Evolutionary conservation across 1,284 basidiomycete species (phyloP).

Genomic region (Trichosporon sp.): DNA sequence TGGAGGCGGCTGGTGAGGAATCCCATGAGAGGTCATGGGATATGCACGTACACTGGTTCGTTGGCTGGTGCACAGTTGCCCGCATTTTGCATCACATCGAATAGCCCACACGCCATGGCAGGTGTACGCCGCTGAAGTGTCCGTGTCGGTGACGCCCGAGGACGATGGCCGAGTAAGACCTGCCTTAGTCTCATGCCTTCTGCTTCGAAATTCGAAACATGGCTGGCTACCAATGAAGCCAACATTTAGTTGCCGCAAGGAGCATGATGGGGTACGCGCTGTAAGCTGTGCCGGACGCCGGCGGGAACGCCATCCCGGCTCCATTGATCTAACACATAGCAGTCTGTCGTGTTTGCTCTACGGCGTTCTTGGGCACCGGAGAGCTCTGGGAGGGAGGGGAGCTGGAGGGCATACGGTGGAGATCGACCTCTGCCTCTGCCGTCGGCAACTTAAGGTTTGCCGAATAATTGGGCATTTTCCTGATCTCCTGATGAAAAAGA

Average conservation of each 20-base stretch:
- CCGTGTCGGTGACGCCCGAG: conserved; percentile 11
- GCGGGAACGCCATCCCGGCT: conserved; percentile 4
- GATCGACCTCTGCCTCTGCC: neutral
- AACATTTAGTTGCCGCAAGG: neutral
- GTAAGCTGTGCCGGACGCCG: neutral
- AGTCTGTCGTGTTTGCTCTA: neutral
- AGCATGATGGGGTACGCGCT: neutral
- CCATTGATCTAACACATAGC: neutral
- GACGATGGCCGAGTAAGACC: conserved; percentile 4
- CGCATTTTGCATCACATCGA: neutral
- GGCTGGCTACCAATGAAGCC: neutral
- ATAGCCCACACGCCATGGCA: conserved; percentile 7
- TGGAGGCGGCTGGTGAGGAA: neutral
- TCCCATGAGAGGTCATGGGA: neutral
- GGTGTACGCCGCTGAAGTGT: neutral
- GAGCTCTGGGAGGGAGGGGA: neutral
- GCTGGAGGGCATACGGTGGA: neutral
- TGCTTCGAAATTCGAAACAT: conserved; percentile 1
- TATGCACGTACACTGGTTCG: conserved; percentile 1
- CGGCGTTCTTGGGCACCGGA: neutral
- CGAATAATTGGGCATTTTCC: neutral
- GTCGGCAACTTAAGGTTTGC: conserved; percentile 12
- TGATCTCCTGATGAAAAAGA: conserved; percentile 3
- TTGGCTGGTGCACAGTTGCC: neutral
- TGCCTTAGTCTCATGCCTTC: neutral